Percentiles rank a stretch among this genome's conserved stretches.
Conservation (phyloP, 768 basidiomycete species). For the Hygrocybe coccinea region DNA sequence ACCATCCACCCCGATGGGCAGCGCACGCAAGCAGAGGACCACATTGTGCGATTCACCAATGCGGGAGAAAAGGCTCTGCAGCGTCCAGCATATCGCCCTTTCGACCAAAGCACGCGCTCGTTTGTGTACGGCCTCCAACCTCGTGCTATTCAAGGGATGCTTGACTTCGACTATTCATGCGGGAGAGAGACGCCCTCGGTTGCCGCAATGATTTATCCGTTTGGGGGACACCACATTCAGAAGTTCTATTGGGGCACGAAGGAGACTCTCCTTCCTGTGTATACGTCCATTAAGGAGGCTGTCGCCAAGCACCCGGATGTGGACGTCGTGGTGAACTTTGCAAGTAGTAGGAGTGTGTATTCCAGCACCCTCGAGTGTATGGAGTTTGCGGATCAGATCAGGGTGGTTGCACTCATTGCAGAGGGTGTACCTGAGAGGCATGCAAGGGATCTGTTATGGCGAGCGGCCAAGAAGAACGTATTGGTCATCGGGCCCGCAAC, state of each 20-base stretch:
- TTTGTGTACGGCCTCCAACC: constrained; percentile 99
- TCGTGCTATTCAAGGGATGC: constrained; percentile 92
- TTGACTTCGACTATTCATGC: constrained; percentile 99
- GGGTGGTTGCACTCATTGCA: constrained; percentile 84
- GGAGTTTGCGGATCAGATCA: constrained; percentile 49
- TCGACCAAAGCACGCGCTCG: constrained; percentile 89
- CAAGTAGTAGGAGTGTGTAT: constrained; percentile 90
- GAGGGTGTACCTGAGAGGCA: constrained; percentile 99
- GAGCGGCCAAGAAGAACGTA: constrained; percentile 79
- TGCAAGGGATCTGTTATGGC: constrained; percentile 90
- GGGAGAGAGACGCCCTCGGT: constrained; percentile 87
- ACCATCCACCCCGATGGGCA: constrained; percentile 71
- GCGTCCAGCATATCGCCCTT: constrained; percentile 84
- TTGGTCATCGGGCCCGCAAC: constrained; percentile 94
- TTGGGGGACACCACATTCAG: constrained; percentile 99
- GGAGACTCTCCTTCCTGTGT: constrained; percentile 97
- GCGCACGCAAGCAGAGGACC: constrained; percentile 80
- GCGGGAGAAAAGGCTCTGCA: constrained; percentile 33
- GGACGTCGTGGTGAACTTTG: constrained; percentile 98
- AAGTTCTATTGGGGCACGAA: constrained; percentile 99
- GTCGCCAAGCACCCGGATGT: constrained; percentile 93
- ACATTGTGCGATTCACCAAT: constrained; percentile 90
- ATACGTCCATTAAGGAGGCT: constrained; percentile 87
- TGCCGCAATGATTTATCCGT: constrained; percentile 99
- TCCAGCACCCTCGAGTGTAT: constrained; percentile 90